Percentiles rank a stretch among this genome's conserved stretches.
These are phyloP conservation scores for Boletus eberwhitei DNA, from an alignment of 768 basidiomycete species.

Conservation along the genomic window DNA sequence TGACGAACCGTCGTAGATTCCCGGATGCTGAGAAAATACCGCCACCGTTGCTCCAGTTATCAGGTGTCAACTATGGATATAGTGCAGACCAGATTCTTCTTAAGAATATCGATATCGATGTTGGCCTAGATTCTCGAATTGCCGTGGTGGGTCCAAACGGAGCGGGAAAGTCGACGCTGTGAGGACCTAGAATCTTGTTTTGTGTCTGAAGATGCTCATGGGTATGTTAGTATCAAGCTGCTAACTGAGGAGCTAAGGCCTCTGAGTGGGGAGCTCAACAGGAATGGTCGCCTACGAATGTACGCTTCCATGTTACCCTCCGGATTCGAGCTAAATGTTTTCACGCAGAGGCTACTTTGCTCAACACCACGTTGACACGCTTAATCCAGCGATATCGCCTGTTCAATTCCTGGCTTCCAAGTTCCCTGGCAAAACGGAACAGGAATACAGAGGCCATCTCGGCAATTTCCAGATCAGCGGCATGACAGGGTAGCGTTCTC, in stretches of 20 bases:
- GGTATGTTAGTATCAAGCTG: slow-evolving; percentile 72
- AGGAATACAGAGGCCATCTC: slow-evolving; percentile 92
- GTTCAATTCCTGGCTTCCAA: slow-evolving; percentile 90
- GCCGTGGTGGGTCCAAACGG: slow-evolving; percentile 96
- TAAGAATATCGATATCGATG: slow-evolving; percentile 80
- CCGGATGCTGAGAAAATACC: slow-evolving; percentile 97
- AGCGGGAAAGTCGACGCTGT: slow-evolving; percentile 95
- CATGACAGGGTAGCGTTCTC: slow-evolving; percentile 71
- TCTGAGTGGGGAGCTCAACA: slow-evolving; percentile 69
- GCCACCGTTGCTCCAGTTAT: slow-evolving; percentile 89
- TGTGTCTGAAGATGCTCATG: slow-evolving; percentile 2
- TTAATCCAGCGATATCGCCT: slow-evolving; percentile 80
- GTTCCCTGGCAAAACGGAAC: slow-evolving; percentile 93
- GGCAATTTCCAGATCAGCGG: slow-evolving; percentile 98
- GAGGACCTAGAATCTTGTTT: slow-evolving; percentile 23
- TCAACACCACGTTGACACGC: slow-evolving; percentile 94
- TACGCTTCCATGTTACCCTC: slow-evolving; percentile 35
- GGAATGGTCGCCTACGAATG: slow-evolving; percentile 91
- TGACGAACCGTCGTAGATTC: slow-evolving; percentile 50
- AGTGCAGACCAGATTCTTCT: slow-evolving; percentile 71
- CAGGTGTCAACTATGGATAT: slow-evolving; percentile 90
- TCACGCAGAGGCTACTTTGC: slow-evolving; percentile 77
- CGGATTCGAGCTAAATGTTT: not conserved
- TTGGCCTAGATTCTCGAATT: slow-evolving; percentile 91
- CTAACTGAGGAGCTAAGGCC: slow-evolving; percentile 24